Conservation (phyloP, 176 grass and related monocot genomes). For the Thinopyrum elongatum region DNA sequence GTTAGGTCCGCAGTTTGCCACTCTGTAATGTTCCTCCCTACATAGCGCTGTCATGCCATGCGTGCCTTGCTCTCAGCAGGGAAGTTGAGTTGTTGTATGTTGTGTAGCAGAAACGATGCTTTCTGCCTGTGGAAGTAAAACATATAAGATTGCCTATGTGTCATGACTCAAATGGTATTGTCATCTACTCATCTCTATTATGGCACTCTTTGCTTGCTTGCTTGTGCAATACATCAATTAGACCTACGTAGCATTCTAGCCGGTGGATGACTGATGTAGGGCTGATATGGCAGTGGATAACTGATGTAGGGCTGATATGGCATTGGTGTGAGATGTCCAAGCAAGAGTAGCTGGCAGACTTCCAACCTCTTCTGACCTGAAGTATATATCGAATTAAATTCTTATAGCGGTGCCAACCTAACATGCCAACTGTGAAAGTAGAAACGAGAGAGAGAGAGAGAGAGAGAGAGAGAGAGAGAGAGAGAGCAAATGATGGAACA, state of each 20-base stretch:
- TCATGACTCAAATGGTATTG: conserved; percentile 30
- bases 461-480: no score
- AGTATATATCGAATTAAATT: neutral
- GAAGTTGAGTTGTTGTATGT: conserved; percentile 36
- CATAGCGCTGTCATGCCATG: conserved; percentile 42
- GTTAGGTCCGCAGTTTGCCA: conserved; percentile 33
- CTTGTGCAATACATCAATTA: neutral
- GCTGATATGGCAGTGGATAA: neutral
- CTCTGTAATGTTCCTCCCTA: conserved; percentile 34
- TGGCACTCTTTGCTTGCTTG: neutral
- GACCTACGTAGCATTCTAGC: neutral
- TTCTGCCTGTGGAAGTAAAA: conserved; percentile 38
- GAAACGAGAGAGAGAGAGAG: no score
- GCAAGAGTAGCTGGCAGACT: neutral
- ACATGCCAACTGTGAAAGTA: no score
- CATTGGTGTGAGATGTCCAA: neutral
- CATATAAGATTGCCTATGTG: conserved; percentile 28
- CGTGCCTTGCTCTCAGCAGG: conserved; percentile 28
- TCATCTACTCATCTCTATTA: neutral
- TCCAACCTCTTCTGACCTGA: neutral
- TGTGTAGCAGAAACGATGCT: conserved; percentile 39
- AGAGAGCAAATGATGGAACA: no score
- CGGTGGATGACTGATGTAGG: neutral
- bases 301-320: neutral
- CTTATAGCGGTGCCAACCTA: neutral